A percentile compares a stretch with the other conserved stretches of the same genome.
Evolutionary conservation across 202 grass and related monocot species (phyloP).

Genomic region (Miscanthus sacchariflorus): DNA sequence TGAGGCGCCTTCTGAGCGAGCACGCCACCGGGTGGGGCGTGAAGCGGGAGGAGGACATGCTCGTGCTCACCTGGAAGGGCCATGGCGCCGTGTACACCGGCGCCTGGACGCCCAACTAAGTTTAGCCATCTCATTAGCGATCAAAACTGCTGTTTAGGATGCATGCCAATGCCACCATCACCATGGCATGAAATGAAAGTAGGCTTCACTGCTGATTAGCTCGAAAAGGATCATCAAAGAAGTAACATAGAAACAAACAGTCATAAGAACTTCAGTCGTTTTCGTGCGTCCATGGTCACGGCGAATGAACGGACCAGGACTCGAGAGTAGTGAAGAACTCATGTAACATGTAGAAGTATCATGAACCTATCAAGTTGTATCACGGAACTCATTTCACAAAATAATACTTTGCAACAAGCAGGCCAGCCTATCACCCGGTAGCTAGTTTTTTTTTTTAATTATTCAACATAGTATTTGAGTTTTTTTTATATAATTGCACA

Average conservation of each 20-base stretch:
- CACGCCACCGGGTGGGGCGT: constrained; percentile 70
- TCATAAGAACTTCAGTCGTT: background rate
- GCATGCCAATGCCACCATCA: constrained; percentile 20
- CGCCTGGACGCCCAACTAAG: constrained; percentile 51
- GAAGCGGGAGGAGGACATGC: constrained; percentile 71
- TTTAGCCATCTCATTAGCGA: constrained; percentile 3
- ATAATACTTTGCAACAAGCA: background rate
- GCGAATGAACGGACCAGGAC: background rate
- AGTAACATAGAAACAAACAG: constrained; percentile 4
- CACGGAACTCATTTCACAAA: background rate
- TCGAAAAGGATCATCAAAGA: constrained; percentile 25
- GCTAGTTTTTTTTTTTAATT: no score
- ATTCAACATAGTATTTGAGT: no score
- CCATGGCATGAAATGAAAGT: background rate
- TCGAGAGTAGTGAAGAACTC: background rate
- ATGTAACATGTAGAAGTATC: background rate
- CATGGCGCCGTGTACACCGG: constrained; percentile 65
- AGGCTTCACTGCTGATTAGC: constrained; percentile 34
- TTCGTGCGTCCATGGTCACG: background rate
- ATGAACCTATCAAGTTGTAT: background rate
- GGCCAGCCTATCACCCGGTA: no score
- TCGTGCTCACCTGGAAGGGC: constrained; percentile 78
- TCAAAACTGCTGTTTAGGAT: constrained; percentile 25
- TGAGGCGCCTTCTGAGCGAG: constrained; percentile 60
- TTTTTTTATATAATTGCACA: no score